Conservation (phyloP, 176 grass and related monocot species). For the Metroxylon sagu region DNA sequence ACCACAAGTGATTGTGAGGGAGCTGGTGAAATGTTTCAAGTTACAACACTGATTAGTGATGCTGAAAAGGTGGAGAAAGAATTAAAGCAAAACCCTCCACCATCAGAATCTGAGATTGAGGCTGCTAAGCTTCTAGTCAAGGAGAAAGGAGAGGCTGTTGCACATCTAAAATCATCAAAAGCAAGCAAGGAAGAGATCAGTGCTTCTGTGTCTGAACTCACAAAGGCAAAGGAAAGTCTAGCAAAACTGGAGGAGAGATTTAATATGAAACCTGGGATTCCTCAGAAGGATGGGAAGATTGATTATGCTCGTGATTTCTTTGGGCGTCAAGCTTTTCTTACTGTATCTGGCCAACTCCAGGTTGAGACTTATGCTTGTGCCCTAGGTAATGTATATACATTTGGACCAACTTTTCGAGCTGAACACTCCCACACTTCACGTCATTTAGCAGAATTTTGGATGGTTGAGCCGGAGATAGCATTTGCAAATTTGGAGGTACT, state of each 20-base stretch:
- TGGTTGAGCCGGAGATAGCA: slow-evolving; percentile 98
- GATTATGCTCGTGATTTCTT: slow-evolving; percentile 78
- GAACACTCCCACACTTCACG: slow-evolving; percentile 86
- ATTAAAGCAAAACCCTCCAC: slow-evolving; percentile 59
- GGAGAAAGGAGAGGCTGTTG: slow-evolving; percentile 57
- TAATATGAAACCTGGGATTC: slow-evolving; percentile 85
- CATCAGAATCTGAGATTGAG: slow-evolving; percentile 64
- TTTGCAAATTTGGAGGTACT: slow-evolving; percentile 88
- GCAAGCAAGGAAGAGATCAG: slow-evolving; percentile 54
- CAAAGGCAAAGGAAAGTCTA: slow-evolving; percentile 51
- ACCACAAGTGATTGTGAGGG: slow-evolving; percentile 94
- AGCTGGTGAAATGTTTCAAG: slow-evolving; percentile 98
- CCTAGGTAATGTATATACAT: slow-evolving; percentile 85
- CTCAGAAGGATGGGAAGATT: slow-evolving; percentile 43
- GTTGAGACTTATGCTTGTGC: slow-evolving; percentile 91
- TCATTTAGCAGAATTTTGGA: slow-evolving; percentile 96
- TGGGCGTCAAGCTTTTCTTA: slow-evolving; percentile 87
- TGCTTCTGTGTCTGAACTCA: slow-evolving; percentile 60
- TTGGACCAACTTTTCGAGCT: slow-evolving; percentile 93
- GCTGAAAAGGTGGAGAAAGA: slow-evolving; percentile 79
- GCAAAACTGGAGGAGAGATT: slow-evolving; percentile 69
- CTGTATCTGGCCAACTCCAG: slow-evolving; percentile 91
- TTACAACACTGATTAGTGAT: slow-evolving; percentile 66
- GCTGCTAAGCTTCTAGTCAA: slow-evolving; percentile 53
- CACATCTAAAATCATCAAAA: slow-evolving; percentile 64